These are phyloP conservation scores for Lichtheimia hyalospora DNA, from an alignment of 371 early-diverging fungal species.

Conservation along the genomic window DNA sequence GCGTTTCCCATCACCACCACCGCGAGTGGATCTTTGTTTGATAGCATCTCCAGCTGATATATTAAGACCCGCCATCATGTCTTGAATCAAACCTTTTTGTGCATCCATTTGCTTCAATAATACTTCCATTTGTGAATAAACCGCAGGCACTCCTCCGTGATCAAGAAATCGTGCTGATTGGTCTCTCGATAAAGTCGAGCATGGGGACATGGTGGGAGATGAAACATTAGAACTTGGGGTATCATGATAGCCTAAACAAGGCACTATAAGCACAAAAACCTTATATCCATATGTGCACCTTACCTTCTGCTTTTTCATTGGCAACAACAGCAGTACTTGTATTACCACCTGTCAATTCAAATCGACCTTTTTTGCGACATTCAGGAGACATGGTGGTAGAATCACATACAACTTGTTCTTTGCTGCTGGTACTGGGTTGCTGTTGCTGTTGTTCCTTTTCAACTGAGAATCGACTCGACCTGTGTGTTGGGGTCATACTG, in stretches of 20 bases:
- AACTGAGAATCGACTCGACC: slow-evolving; percentile 24
- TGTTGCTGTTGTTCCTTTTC: slow-evolving; percentile 17
- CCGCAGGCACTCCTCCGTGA: slow-evolving; percentile 7
- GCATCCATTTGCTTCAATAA: slow-evolving; percentile 32
- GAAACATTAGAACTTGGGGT: slow-evolving; percentile 14
- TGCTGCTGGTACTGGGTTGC: no score
- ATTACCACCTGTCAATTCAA: slow-evolving; percentile 23
- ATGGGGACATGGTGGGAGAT: slow-evolving; percentile 25
- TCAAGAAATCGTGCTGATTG: slow-evolving; percentile 12
- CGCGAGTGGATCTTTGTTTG: neutral
- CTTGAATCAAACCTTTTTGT: slow-evolving; percentile 30
- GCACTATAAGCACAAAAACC: no score
- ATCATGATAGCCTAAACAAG: neutral
- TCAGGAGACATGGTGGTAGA: slow-evolving; percentile 11
- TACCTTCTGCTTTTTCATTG: slow-evolving; percentile 1
- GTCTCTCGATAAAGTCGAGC: slow-evolving; percentile 32
- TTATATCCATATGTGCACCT: neutral
- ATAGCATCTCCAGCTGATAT: slow-evolving; percentile 5
- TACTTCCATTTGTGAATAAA: slow-evolving; percentile 29
- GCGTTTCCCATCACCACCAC: neutral
- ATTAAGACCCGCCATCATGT: slow-evolving; percentile 17
- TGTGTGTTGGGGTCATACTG: neutral
- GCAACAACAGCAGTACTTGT: slow-evolving; percentile 1
- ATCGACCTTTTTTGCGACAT: slow-evolving; percentile 24
- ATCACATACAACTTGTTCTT: no score